Base-by-base conservation (phyloP, 768 basidiomycete genomes). In the Trichaptum fuscoviolaceum region DNA sequence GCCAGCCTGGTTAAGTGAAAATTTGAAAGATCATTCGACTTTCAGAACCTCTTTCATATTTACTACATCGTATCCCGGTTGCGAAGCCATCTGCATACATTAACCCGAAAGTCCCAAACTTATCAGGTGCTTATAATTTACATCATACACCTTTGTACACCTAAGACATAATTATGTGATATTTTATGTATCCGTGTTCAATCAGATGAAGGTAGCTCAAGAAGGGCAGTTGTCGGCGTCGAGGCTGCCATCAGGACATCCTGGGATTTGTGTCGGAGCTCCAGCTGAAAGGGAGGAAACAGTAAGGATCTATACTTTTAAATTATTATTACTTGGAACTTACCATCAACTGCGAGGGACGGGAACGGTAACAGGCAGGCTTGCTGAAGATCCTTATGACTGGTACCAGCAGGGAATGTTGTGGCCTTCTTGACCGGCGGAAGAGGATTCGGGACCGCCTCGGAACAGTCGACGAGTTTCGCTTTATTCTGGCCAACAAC, bases 391-490 rank as follows among this genome's bases (percentile, higher is more conserved):
- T 61, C 59, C 59, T 61, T 61, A 9, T 25, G 25, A 20, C 30
- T 61, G 4, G 59, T 61, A 17, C 59, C 59, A 2, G 59, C 59
- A 15, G 59, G 59, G 59, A 61, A 61, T 12, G 59, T 61, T 34
- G 59, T 74, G 15, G 78, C 68, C 10, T 68, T 69, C 42, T 67
- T 70, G 25, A 69, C 71, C 59, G 75, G 70, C n/a, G 73, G 64
- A 42, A 69, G 68, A 9, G 81, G 76, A 1, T 66, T 65, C 5
- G 82, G 81, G 35, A 83, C 81, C 64, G 82, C 78, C 58, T 82
- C 81, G 4, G 78, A 79, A 70, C 82, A 83, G 72, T 83, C 82
- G 36, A 79, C 73, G 66, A 83, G 65, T 6, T 72, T 68, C 64
- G 66, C 70, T 15, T 66, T 65, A 67, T 82, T 75, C 57, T 82